Evolutionary conservation across 495 filamentous ascomycete species (phyloP), one percentile per base, ranked within the genome.

Genomic region (Lasiosphaeria hispida): DNA sequence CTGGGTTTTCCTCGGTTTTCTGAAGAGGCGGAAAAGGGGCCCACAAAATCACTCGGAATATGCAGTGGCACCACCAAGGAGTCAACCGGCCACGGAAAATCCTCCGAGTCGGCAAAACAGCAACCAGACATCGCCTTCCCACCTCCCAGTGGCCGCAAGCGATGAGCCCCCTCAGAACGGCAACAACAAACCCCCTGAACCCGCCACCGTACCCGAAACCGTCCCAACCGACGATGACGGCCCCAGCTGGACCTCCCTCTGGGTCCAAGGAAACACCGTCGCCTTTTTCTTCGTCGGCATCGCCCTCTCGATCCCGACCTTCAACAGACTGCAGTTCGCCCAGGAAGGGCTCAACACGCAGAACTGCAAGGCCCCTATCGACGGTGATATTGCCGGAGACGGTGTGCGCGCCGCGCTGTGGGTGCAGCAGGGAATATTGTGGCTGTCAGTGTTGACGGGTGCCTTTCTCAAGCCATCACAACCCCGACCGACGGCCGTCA

Each of bases 311-410:
- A 43, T 55, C 7, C 23, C 52, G 10, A 55, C 40, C 4, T 55
- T 45, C 40, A 9, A 36, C 17, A 34, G 35, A 19, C 4, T 45
- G 5, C 10, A 17, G n/a, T 1, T 34, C 9, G 40, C 30, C 23
- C 40, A 44, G 23, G 40, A 55, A 14, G 52, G 30, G 4, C 40
- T 55, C 19, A 55, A 55, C 30, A 30, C 52, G 10, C 38, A 39
- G 30, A 50, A 10, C 8, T 57, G 54, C 35, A 49, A n/a, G 4
- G 38, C 36, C 36, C 7, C 19, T 2, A 50, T 51, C 19, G 64
- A 67, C 47, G 64, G 60, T n/a, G 64, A 67, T 48, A 62, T 67
- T 7, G 64, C 59, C 3, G 64, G 64, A 5, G 64, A 63, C 19
- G 64, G 64, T n/a, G 61, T 67, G 33, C 61, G 61, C 2, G 55